These are phyloP conservation scores for Cyclocybe aegerita DNA, from an alignment of 768 basidiomycete genomes.

Conservation along the genomic window DNA sequence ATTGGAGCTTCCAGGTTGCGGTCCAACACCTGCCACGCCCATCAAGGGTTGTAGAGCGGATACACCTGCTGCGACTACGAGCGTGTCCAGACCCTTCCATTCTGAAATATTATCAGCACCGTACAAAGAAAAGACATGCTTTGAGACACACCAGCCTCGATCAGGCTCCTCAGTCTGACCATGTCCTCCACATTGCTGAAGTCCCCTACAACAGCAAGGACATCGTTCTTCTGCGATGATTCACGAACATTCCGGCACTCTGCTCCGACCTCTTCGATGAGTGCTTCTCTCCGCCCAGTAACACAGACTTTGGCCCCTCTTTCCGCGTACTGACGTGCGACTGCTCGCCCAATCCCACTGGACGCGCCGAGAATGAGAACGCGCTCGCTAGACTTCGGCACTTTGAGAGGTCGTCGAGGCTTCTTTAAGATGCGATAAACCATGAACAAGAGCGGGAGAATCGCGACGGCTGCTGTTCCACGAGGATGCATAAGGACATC, in stretches of 20 bases:
- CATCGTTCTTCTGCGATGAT: conserved; percentile 20
- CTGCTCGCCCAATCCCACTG: conserved; percentile 73
- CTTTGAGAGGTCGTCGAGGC: conserved; percentile 28
- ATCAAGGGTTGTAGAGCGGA: conserved; percentile 79
- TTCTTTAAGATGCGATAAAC: conserved; percentile 19
- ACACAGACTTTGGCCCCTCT: conserved; percentile 78
- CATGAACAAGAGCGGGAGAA: conserved; percentile 22
- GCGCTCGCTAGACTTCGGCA: conserved; percentile 56
- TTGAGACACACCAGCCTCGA: conserved; percentile 53
- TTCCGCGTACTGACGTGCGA: conserved; percentile 69
- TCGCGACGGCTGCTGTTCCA: conserved; percentile 14
- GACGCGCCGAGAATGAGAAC: conserved; percentile 84
- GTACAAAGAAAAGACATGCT: not conserved
- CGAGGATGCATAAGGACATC: not conserved
- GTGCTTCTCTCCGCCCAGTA: conserved; percentile 61
- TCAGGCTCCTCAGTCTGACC: conserved; percentile 48
- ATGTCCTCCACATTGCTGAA: conserved; percentile 68
- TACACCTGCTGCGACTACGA: conserved; percentile 82
- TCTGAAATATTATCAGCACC: conserved; percentile 36
- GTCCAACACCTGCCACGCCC: conserved; percentile 59
- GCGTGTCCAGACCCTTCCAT: conserved; percentile 82
- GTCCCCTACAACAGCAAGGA: conserved; percentile 61
- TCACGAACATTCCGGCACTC: conserved; percentile 48
- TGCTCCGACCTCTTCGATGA: conserved; percentile 55
- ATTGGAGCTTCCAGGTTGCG: conserved; percentile 25